A percentile compares a stretch with the other conserved stretches of the same genome.
Conservation (phyloP, 208 protist species). For the Leptomonas pyrrhocoris region DNA sequence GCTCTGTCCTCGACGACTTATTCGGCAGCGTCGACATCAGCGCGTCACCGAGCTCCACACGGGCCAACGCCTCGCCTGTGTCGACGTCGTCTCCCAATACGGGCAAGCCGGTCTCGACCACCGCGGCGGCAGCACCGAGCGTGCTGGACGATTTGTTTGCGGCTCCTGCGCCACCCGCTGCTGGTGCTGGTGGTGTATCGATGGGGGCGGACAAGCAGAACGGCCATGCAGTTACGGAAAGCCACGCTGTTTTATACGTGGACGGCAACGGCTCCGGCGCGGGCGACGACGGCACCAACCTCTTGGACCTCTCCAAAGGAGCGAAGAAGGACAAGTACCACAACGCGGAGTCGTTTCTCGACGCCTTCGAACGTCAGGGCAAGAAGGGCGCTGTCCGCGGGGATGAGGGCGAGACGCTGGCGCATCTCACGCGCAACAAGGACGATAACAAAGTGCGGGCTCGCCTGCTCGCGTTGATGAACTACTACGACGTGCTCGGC, state of each 20-base stretch:
- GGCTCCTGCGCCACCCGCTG: background rate
- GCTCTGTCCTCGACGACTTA: conserved; percentile 57
- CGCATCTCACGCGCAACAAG: conserved; percentile 62
- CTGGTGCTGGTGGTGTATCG: background rate
- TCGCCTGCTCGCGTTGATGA: conserved; percentile 84
- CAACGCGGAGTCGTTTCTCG: conserved; percentile 64
- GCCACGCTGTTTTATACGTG: conserved; percentile 34
- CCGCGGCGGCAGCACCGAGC: conserved; percentile 9
- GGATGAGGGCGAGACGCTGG: conserved; percentile 42
- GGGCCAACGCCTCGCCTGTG: conserved; percentile 1
- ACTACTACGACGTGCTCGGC: conserved; percentile 91
- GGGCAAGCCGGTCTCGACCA: background rate
- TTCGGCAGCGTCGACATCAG: conserved; percentile 50
- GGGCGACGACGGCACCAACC: conserved; percentile 32
- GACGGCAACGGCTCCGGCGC: conserved; percentile 16
- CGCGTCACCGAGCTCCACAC: background rate
- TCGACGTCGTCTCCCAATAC: conserved; percentile 1
- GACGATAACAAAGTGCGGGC: conserved; percentile 78
- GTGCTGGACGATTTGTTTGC: conserved; percentile 48
- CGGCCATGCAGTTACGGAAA: background rate
- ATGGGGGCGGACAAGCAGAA: background rate
- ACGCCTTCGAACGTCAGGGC: conserved; percentile 68
- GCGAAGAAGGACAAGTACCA: conserved; percentile 47
- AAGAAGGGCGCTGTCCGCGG: conserved; percentile 30
- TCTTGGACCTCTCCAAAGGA: conserved; percentile 75